phyloP scores from a whole-genome alignment of 177 flowering plant genomes.

The Vitis hybrid region DNA sequence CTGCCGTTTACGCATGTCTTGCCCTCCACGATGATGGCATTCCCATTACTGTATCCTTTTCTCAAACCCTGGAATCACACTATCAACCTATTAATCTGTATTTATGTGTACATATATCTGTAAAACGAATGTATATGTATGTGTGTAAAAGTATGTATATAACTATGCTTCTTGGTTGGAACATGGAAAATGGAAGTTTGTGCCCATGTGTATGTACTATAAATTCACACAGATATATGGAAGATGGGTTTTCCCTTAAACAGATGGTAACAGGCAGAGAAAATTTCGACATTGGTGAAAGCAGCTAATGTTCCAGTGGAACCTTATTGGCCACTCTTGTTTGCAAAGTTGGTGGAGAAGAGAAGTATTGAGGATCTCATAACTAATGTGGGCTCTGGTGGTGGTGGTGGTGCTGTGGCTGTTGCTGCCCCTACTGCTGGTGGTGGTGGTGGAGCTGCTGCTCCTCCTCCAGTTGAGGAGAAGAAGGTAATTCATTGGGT shows the following conservation, averaged over 20 bases:
- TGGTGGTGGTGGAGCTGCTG: conserved; percentile 25
- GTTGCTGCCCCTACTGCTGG: conserved; percentile 21
- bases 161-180: not conserved
- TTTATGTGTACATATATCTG: too few relatives aligned
- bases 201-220: too few relatives aligned
- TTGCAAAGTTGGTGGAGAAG: conserved; percentile 43
- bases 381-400: conserved; percentile 31
- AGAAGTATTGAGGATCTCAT: conserved; percentile 34
- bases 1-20: conserved; percentile 65
- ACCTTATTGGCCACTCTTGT: conserved; percentile 45
- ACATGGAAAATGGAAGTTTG: not conserved
- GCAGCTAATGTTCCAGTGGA: conserved; percentile 39
- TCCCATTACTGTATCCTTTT: conserved; percentile 53
- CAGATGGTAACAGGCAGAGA: conserved; percentile 30
- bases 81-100: too few relatives aligned
- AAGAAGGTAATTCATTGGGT: conserved; percentile 21
- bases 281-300: conserved; percentile 36
- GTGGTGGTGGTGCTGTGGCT: conserved; percentile 28
- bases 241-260: conserved; percentile 7
- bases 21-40: conserved; percentile 72
- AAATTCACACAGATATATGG: too few relatives aligned
- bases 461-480: conserved; percentile 36
- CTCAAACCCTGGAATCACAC: too few relatives aligned
- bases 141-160: not conserved
- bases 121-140: too few relatives aligned